These are phyloP conservation scores for Theileria luwenshuni DNA, from an alignment of 169 alveolate genomes.

Conservation along the genomic window DNA sequence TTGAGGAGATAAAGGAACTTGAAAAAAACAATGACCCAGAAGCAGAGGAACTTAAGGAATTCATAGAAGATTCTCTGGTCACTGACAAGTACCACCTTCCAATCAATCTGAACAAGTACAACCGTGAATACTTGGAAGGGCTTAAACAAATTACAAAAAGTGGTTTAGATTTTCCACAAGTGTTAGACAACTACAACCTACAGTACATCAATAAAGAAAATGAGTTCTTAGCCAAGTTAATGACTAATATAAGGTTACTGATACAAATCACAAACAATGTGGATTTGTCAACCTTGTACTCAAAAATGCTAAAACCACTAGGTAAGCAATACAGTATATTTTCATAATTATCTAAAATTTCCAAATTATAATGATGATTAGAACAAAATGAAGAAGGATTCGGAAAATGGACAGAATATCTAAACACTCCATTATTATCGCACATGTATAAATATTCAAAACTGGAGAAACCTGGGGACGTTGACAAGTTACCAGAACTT, in stretches of 20 bases:
- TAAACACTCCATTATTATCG: not conserved
- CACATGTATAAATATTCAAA: slow-evolving; percentile 5
- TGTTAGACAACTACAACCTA: slow-evolving; percentile 23
- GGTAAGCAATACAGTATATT: not conserved
- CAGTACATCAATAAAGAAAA: not conserved
- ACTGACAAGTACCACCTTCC: slow-evolving; percentile 18
- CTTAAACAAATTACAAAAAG: not conserved
- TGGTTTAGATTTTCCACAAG: not conserved
- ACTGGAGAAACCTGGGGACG: not conserved
- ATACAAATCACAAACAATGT: not conserved
- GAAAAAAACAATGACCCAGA: not conserved
- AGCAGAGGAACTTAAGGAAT: not conserved
- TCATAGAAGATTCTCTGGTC: slow-evolving; percentile 10
- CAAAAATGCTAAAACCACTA: not conserved
- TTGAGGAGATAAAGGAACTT: not conserved
- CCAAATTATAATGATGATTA: not conserved
- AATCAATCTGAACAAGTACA: slow-evolving; percentile 11
- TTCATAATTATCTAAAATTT: too few relatives aligned
- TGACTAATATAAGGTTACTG: not conserved
- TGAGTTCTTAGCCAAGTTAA: not conserved
- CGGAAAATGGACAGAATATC: slow-evolving; percentile 26
- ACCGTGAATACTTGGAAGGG: slow-evolving; percentile 30
- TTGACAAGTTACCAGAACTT: slow-evolving; percentile 7
- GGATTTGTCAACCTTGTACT: not conserved
- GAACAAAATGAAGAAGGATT: not conserved